Evolutionary conservation across 2,329 filamentous ascomycete genomes (phyloP), one percentile per base, ranked within the genome.

Genomic region (Ceratocystis harringtonii): DNA sequence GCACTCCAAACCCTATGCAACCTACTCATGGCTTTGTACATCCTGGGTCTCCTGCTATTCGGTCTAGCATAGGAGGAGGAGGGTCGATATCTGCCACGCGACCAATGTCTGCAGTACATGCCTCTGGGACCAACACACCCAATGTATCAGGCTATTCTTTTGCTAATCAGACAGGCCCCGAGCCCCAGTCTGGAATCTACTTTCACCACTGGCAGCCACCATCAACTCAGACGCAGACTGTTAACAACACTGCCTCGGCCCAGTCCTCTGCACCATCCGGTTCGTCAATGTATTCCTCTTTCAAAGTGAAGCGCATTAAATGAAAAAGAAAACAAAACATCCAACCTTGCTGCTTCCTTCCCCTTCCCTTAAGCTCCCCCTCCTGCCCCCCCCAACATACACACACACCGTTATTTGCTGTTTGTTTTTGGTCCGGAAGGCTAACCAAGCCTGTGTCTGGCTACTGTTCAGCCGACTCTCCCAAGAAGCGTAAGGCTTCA

Each of bases 141-240:
- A 58, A 68, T 63, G 17, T 63, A 41, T 41, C 52, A 43, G 32
- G 12, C 52, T 61, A 65, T 50, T 32, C 57, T 48, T n/a, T 66
- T 32, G n/a, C 62, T 64, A 80, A 41, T 68, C 65, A 83, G 85
- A 70, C 81, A 87, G 69, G 83, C 85, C 69, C 81, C 84, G 19
- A 89, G 88, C 50, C 85, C 87, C 68, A 68, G 25, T 65, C 68
- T 19, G 67, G 68, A 0, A 88, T 95, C 61, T 94, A 90, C 74
- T 96, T 96, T 73, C 90, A 95, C 72, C 90, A 95, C 73, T 96
- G 91, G 90, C 88, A 92, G 67, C 91, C 91, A 58, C 91, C 91
- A 15, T 82, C 80, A 25, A 82, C 52, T 5, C 52, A 58, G 22
- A 82, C 52, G 12, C 52, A 58, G 28, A 58, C 52, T 17, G 52